A percentile compares a stretch with the other conserved stretches of the same genome.
Evolutionary conservation across 176 grass and related monocot genomes (phyloP).

Genomic region (Typha latifolia): DNA sequence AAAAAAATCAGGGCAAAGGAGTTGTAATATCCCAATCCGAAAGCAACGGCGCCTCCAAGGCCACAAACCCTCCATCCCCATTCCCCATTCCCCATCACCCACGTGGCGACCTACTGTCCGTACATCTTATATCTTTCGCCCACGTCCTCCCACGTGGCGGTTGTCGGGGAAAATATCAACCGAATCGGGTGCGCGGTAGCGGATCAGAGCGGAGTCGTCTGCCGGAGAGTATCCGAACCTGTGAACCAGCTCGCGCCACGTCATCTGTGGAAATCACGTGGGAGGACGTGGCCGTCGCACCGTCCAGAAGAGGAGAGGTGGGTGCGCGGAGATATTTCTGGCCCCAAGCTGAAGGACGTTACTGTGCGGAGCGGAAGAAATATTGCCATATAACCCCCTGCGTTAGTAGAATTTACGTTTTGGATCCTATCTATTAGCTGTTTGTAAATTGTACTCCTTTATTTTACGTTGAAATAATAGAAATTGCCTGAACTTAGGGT

Average conservation of each 20-base stretch:
- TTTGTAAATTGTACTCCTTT: too few species aligned
- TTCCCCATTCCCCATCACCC: background rate
- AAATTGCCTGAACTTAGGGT: too few species aligned
- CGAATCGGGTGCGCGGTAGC: background rate
- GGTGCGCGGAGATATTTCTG: background rate
- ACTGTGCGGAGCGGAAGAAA: too few species aligned
- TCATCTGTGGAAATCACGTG: background rate
- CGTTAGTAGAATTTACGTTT: too few species aligned
- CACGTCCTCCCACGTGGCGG: background rate
- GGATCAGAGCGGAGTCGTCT: too few species aligned
- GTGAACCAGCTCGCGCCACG: constrained; percentile 3
- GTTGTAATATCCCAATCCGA: background rate
- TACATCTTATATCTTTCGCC: background rate
- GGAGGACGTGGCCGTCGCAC: constrained; percentile 27
- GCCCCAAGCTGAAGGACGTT: too few species aligned
- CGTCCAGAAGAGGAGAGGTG: constrained; percentile 7
- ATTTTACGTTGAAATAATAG: too few species aligned
- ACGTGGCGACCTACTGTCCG: background rate
- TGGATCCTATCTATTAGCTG: too few species aligned
- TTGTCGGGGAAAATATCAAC: background rate
- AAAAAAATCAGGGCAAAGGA: background rate
- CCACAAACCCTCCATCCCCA: background rate
- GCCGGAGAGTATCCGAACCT: constrained; percentile 19
- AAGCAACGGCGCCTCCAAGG: background rate
- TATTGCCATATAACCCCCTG: too few species aligned